Base-by-base conservation (phyloP, 2,329 filamentous ascomycete species). In the Talaromyces sp. region DNA sequence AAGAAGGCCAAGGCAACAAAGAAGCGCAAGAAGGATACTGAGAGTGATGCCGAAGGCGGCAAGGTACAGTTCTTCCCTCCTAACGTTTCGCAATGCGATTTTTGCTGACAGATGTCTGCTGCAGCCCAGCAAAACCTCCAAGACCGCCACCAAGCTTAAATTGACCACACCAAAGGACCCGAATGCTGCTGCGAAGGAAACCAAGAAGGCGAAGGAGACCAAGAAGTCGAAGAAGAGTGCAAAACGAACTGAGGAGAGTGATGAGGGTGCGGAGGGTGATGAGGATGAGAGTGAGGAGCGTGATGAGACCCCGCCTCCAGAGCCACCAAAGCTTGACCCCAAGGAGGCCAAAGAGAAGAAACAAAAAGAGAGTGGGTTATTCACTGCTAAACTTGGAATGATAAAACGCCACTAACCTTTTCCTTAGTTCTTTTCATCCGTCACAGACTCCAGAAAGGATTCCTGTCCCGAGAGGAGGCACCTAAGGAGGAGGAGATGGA, bases 361-460 rank as follows among this genome's bases (percentile, higher is more conserved):
- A 64, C 80, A 86, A 73, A 86, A 86, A 75, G 80, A 82, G 64
- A 74, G 80, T 82, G 73, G 67, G 74, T 63, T 1, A 50, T 27
- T 46, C 43, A 21, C 19, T 46, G 11, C 24, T 27, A 13, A 21
- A 51, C 21, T 27, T 11, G 3, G 21, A 21, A 53, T 41, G 24
- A 1, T 38, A 19, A 19, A 43, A 5, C 56, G n/a, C 3, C 51
- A 46, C 65, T 72, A 64, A 72, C 52, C 19, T 17, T 31, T 49
- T 4, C 58, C 3, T 57, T 19, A 85, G 91, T 99, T n/a, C 80
- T 97, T 32, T 98, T 96, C 75, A 84, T 97, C 43, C 89, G 95
- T 64, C 93, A 99, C 77, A 91, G 93, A 74, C 86, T 99, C 35
- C 95, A 99, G 73, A 96, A 96, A 74, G 93, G 93, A 0, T 92